phyloP scores from a whole-genome alignment of 2,329 filamentous ascomycete genomes.

The Penicillium hesseltinei region DNA sequence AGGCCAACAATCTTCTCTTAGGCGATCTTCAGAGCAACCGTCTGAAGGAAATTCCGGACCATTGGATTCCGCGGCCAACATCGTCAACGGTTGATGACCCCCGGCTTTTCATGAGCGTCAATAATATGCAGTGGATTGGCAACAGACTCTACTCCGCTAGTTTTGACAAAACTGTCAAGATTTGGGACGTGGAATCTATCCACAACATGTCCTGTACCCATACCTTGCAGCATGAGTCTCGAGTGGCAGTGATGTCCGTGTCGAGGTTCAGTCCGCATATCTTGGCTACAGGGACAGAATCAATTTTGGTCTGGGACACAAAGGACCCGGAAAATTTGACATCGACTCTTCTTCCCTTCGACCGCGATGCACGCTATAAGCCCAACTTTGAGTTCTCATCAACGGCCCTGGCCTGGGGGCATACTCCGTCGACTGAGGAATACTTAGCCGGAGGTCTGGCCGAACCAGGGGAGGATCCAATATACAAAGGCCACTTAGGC shows the following conservation, averaged over 20 bases:
- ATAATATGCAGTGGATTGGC: slow-evolving; percentile 53
- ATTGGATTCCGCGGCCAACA: slow-evolving; percentile 45
- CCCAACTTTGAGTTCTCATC: slow-evolving; percentile 40
- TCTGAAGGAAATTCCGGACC: slow-evolving; percentile 55
- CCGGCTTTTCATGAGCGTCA: slow-evolving; percentile 57
- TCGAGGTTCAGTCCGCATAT: slow-evolving; percentile 37
- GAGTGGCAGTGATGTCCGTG: slow-evolving; percentile 53
- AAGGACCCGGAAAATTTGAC: slow-evolving; percentile 25
- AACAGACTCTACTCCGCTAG: slow-evolving; percentile 53
- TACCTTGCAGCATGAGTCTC: slow-evolving; percentile 46
- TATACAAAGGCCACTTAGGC: slow-evolving; percentile 49
- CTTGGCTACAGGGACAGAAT: slow-evolving; percentile 50
- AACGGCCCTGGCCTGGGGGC: slow-evolving; percentile 51
- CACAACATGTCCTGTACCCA: slow-evolving; percentile 28
- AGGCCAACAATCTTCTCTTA: slow-evolving; percentile 56
- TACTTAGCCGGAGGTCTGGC: slow-evolving; percentile 57
- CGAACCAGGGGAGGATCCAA: slow-evolving; percentile 37
- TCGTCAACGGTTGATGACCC: slow-evolving; percentile 49
- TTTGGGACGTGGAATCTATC: slow-evolving; percentile 50
- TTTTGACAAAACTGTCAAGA: slow-evolving; percentile 55
- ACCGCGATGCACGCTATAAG: slow-evolving; percentile 22
- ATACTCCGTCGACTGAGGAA: slow-evolving; percentile 34
- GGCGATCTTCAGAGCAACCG: slow-evolving; percentile 46
- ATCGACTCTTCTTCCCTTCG: slow-evolving; percentile 30
- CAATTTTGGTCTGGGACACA: slow-evolving; percentile 39